Conservation (phyloP, 2,329 filamentous ascomycete genomes). For the Pseudogymnoascus pannorum region DNA sequence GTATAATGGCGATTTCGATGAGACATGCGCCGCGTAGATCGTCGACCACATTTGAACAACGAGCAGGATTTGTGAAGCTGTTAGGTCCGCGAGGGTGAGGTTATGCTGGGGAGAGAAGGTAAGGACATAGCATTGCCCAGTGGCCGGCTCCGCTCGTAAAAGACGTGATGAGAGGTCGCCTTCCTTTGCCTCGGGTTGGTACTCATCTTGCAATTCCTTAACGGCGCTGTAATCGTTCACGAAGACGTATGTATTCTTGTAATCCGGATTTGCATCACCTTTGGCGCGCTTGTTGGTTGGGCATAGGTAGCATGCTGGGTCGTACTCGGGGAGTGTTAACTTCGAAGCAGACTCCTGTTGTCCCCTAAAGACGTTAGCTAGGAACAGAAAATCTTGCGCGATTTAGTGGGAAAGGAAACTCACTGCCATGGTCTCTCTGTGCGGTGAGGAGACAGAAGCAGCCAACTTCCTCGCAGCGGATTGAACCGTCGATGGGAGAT, state of each 20-base stretch:
- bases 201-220: slow-evolving; percentile 84
- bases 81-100: slow-evolving; percentile 85
- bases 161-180: slow-evolving; percentile 64
- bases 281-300: slow-evolving; percentile 84
- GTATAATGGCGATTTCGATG: slow-evolving; percentile 59
- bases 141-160: slow-evolving; percentile 76
- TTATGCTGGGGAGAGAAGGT: slow-evolving; percentile 91
- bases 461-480: slow-evolving; percentile 79
- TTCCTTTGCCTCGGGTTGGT: slow-evolving; percentile 37
- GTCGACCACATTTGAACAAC: slow-evolving; percentile 87
- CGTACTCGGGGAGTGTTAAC: slow-evolving; percentile 68
- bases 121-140: slow-evolving; percentile 92
- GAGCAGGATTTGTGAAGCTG: slow-evolving; percentile 66
- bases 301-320: slow-evolving; percentile 87
- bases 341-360: slow-evolving; percentile 65
- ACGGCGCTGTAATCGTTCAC: slow-evolving; percentile 98
- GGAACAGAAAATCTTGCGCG: not conserved
- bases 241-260: slow-evolving; percentile 83
- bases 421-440: slow-evolving; percentile 98
- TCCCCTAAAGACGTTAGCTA: slow-evolving; percentile 46
- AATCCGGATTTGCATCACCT: slow-evolving; percentile 79
- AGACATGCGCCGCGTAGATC: slow-evolving; percentile 77
- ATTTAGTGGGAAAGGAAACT: slow-evolving; percentile 31
- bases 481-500: slow-evolving; percentile 96
- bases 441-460: slow-evolving; percentile 90